Conservation (phyloP, 2,329 filamentous ascomycete genomes). For the Botryotinia globosa region DNA sequence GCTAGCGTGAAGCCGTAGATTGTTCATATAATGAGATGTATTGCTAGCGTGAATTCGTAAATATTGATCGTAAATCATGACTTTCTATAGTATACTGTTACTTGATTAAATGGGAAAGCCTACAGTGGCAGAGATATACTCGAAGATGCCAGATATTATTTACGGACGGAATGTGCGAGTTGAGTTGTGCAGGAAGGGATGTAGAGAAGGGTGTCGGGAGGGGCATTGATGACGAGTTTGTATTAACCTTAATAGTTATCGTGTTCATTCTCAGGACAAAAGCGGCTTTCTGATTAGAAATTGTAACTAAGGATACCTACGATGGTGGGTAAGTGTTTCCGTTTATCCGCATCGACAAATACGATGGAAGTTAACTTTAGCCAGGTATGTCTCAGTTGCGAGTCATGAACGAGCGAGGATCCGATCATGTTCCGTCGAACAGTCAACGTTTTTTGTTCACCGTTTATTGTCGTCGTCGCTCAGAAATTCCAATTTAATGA, state of each 20-base stretch:
- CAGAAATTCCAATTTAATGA: not conserved
- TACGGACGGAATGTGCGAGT: not conserved
- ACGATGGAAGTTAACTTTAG: fast-evolving
- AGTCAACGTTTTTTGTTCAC: not conserved
- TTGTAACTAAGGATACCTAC: not conserved
- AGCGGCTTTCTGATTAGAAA: not conserved
- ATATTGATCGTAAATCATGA: not conserved
- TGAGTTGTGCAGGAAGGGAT: not conserved
- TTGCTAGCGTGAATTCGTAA: not conserved
- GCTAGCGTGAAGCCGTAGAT: not conserved
- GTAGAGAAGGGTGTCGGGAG: not conserved
- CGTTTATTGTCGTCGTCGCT: not conserved
- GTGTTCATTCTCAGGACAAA: not conserved
- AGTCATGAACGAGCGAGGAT: not conserved
- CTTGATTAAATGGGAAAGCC: not conserved
- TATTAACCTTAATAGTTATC: not conserved
- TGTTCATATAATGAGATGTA: not conserved
- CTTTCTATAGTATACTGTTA: not conserved
- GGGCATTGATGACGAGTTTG: not conserved
- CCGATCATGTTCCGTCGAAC: not conserved
- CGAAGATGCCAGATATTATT: not conserved
- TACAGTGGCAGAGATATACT: not conserved
- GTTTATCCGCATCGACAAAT: not conserved
- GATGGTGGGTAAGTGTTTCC: not conserved
- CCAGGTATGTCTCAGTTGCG: not conserved